phyloP scores from a whole-genome alignment of 768 basidiomycete genomes.

The Paxillus ammoniavirescens region DNA sequence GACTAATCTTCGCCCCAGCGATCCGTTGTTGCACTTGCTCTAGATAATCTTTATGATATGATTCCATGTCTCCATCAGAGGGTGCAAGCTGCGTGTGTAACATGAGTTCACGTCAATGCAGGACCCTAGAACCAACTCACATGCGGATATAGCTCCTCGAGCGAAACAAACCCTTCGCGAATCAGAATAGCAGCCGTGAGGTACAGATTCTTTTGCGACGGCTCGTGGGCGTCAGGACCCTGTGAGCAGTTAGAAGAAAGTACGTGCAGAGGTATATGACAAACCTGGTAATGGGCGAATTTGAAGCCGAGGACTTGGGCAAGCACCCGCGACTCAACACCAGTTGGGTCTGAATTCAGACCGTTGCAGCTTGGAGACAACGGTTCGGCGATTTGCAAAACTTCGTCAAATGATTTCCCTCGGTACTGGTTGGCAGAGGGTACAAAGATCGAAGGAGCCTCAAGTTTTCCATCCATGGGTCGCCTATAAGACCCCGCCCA shows the following conservation, averaged over 20 bases:
- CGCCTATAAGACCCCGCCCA: constrained; percentile 65
- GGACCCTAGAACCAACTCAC: constrained; percentile 42
- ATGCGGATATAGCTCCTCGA: constrained; percentile 92
- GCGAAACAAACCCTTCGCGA: constrained; percentile 81
- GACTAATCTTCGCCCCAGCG: constrained; percentile 65
- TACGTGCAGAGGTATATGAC: constrained; percentile 15
- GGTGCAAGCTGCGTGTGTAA: constrained; percentile 59
- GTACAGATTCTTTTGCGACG: constrained; percentile 69
- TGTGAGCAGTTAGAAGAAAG: constrained; percentile 28
- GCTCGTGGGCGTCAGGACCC: constrained; percentile 58
- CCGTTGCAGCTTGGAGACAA: constrained; percentile 4
- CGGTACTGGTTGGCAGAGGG: constrained; percentile 42
- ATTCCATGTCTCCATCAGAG: constrained; percentile 72
- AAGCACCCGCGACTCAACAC: constrained; percentile 55
- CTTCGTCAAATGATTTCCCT: constrained; percentile 66
- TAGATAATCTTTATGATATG: constrained; percentile 62
- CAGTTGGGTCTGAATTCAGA: constrained; percentile 14
- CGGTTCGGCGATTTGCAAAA: constrained; percentile 54
- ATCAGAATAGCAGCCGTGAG: constrained; percentile 85
- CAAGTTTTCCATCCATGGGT: constrained; percentile 22
- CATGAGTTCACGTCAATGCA: constrained; percentile 5
- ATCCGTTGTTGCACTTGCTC: constrained; percentile 63
- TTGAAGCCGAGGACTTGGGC: constrained; percentile 99
- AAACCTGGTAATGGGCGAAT: constrained; percentile 85
- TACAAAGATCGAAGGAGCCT: constrained; percentile 38